Conservation (phyloP, 257 asterid genomes). For the Petunia axillaris region DNA sequence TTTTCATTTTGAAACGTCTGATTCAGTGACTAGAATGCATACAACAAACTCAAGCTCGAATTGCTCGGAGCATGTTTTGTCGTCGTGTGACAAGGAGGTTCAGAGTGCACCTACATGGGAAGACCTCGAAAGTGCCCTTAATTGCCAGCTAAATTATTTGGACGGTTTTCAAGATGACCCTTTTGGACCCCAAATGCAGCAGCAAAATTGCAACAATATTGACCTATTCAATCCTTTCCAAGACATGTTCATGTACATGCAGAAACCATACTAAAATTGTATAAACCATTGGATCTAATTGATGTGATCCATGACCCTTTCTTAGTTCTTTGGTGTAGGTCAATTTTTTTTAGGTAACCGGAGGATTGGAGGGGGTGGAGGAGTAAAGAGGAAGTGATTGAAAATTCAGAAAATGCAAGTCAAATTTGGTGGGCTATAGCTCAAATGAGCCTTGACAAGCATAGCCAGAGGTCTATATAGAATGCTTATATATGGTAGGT, state of each 20-base stretch:
- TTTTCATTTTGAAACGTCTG: conserved; percentile 43
- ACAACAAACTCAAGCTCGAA: conserved; percentile 53
- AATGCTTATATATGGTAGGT: conserved; percentile 3
- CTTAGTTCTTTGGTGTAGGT: conserved; percentile 15
- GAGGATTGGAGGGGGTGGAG: background rate
- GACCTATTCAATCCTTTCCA: conserved; percentile 52
- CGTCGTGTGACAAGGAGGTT: conserved; percentile 57
- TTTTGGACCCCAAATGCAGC: conserved; percentile 46
- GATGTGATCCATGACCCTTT: conserved; percentile 12
- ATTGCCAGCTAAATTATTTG: conserved; percentile 49
- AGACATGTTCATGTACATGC: conserved; percentile 58
- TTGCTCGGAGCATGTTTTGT: conserved; percentile 48
- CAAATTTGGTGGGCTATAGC: conserved; percentile 21
- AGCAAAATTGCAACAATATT: conserved; percentile 39
- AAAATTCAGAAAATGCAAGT: background rate
- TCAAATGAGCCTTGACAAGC: background rate
- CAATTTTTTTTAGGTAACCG: background rate
- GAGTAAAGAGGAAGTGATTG: background rate
- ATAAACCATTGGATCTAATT: background rate
- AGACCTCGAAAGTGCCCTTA: conserved; percentile 40
- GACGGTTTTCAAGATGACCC: conserved; percentile 59
- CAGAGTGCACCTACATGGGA: conserved; percentile 55
- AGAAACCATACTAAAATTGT: conserved; percentile 46
- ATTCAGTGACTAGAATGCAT: conserved; percentile 45
- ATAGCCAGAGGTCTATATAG: background rate